phyloP scores from a whole-genome alignment of 2,329 filamentous ascomycete genomes.

The Keithomyces neogunnii region DNA sequence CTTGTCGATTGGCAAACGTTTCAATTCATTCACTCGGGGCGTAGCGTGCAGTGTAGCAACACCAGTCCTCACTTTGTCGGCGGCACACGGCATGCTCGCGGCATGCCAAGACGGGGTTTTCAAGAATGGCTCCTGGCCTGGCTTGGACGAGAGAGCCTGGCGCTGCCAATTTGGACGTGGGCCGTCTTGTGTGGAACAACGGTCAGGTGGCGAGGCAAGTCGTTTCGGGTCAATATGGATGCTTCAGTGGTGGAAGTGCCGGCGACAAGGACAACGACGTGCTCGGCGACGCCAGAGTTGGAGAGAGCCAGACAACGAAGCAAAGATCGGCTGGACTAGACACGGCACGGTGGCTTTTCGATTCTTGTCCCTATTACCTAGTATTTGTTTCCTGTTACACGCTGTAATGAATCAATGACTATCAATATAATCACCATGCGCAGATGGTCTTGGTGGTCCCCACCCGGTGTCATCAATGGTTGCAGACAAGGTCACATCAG shows the following conservation, averaged over 20 bases:
- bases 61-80: slow-evolving; percentile 68
- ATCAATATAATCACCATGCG: neutral
- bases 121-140: slow-evolving; percentile 71
- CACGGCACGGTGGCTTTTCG: neutral
- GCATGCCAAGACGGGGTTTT: slow-evolving; percentile 47
- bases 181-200: slow-evolving; percentile 83
- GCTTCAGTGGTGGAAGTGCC: slow-evolving; percentile 58
- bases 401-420: neutral
- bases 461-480: neutral
- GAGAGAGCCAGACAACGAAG: slow-evolving; percentile 13
- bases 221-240: slow-evolving; percentile 74
- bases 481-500: neutral
- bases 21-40: slow-evolving; percentile 62
- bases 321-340: slow-evolving; percentile 18
- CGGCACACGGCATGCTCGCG: slow-evolving; percentile 27
- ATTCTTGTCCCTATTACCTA: neutral
- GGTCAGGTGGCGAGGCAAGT: slow-evolving; percentile 78
- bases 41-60: slow-evolving; percentile 60
- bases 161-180: slow-evolving; percentile 83
- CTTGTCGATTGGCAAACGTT: slow-evolving; percentile 66
- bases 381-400: slow-evolving; percentile 1
- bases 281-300: slow-evolving; percentile 12
- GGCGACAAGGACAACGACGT: slow-evolving; percentile 2
- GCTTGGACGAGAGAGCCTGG: slow-evolving; percentile 74
- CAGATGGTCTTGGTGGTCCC: neutral